Evolutionary conservation across 2,329 filamentous ascomycete genomes (phyloP), one percentile per base, ranked within the genome.

Genomic region (Gnomoniopsis sp.): DNA sequence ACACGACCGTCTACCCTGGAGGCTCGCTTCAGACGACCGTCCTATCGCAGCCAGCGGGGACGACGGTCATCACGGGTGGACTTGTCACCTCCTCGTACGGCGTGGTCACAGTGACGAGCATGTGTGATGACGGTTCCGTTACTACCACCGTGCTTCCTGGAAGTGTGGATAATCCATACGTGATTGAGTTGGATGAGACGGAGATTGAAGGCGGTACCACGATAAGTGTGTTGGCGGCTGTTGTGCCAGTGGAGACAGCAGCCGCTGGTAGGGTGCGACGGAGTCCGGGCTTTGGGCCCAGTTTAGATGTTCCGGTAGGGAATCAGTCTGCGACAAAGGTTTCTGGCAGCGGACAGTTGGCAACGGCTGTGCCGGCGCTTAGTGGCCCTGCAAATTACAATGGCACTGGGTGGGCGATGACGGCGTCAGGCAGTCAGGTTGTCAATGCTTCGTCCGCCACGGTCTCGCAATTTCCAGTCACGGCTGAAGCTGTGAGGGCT

Each of bases 91-190:
- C 43, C 15, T 53, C 54, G n/a, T 54, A 41, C 6, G 49, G 48
- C 50, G n/a, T 21, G 36, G 30, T 57, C 17, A 55, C 46, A 3
- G 3, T 11, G 10, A 47, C 34, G 22, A 38, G 2, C 10, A 52
- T 43, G 23, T 30, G 34, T 6, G 17, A 23, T 6, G 36, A 50
- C 36, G 58, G 41, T 14, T 14, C 33, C 19, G 30, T 50, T 22
- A 38, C 22, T 14, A 52, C 48, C 1, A 14, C 6, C 12, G 53
- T 56, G 30, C 30, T 23, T 30, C 52, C 53, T 26, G 15, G 8
- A n/a, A 53, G 52, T 17, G 48, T 54, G 49, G 52, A 60, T 19
- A 60, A 60, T 49, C 58, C 58, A 43, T 44, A 49, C 43, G 54
- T 53, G 49, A 60, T 54, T 23, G 34, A 41, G 41, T 30, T 17